Conservation (phyloP, 129 eudicot species). For the Gnaphalium uliginosum region DNA sequence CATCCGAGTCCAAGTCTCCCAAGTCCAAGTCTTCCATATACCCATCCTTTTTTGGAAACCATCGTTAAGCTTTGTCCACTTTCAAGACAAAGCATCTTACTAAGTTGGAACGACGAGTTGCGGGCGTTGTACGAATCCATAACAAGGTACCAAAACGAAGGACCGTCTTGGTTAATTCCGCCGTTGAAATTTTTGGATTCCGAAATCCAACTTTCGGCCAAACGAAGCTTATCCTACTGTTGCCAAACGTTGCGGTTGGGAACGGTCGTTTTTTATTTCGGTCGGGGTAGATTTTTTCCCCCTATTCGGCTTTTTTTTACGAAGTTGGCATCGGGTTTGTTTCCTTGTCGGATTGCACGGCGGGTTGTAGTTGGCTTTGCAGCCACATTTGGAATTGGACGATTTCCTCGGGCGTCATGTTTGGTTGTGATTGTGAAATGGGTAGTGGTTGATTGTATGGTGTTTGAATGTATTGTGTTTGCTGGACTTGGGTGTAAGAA, state of each 20-base stretch:
- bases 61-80: too few species aligned
- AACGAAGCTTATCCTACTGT: neutral
- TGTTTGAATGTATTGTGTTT: too few species aligned
- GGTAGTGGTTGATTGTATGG: too few species aligned
- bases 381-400: too few species aligned
- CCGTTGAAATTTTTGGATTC: neutral
- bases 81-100: too few species aligned
- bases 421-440: too few species aligned
- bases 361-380: too few species aligned
- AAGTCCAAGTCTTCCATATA: neutral
- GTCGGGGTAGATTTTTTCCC: neutral
- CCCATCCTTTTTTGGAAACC: neutral
- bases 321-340: too few species aligned
- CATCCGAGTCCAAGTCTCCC: too few species aligned
- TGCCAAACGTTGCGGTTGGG: neutral
- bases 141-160: neutral
- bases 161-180: neutral
- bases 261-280: neutral
- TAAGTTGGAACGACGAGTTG: neutral
- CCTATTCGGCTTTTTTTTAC: too few species aligned
- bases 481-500: too few species aligned
- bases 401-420: accelerated
- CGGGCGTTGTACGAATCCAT: neutral
- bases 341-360: too few species aligned
- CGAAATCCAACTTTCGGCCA: neutral